Evolutionary conservation across 2,329 filamentous ascomycete species (phyloP), one percentile per base, ranked within the genome.

Genomic region (Apiospora phragmitis): DNA sequence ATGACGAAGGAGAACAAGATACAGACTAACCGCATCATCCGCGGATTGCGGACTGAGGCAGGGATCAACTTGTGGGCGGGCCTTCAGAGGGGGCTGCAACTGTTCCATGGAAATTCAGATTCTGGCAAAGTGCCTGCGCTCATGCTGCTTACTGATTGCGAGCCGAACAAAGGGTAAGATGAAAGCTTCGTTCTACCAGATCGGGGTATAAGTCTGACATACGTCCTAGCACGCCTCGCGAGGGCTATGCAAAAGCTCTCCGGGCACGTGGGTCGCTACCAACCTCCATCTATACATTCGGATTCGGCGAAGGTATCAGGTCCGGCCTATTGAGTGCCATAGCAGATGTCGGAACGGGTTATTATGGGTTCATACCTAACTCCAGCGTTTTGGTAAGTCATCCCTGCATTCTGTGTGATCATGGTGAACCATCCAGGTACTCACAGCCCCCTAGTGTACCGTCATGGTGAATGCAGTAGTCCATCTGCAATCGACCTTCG

Each of bases 301-400:
- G 51, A 11, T 59, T 59, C 18, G 51, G 51, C 11, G 2, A 18
- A 2, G 0, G 74, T 1, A 78, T 88, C 43, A 76, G 78, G 7
- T 88, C 89, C 0, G 87, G 85, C 0, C 79, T 91, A 24, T 81
- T 91, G 69, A 89, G 89, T 78, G 88, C 88, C 2, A 88, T 91
- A 65, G 85, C 89, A 1, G 88, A 91, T 74, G 79, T 87, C 66
- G 85, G 87, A 0, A 81, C 84, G 3, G 89, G 89, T 1, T 88
- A 85, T 76, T 91, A 89, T 70, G 81, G 87, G 11, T 91, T 90
- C 73, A 91, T 91, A 24, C 86, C 88, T 0, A 89, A 91, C 69
- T 85, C 87, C 0, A 87, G 88, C 71, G 90, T 91, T 88, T 87
- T 91, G 71, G 82, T 84, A 72, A 70, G 81, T 32, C 26, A 35